Percentiles rank a stretch among this genome's conserved stretches.
Conservation (phyloP, 139 green algal species). For the Dunaliella primolecta region DNA sequence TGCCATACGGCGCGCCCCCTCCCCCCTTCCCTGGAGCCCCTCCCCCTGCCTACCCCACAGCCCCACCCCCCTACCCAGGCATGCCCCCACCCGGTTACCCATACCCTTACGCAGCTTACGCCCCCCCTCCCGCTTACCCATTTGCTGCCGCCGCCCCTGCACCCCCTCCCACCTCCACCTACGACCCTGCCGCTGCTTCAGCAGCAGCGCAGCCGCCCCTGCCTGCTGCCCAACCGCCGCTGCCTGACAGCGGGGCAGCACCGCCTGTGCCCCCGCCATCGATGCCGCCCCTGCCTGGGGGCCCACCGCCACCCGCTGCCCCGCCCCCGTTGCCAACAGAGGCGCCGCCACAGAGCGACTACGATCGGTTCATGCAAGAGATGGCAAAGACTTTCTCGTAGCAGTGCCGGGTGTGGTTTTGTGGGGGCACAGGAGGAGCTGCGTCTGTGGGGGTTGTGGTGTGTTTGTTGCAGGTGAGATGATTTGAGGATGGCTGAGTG, state of each 20-base stretch:
- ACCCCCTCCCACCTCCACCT: not conserved
- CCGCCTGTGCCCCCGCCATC: constrained; percentile 8
- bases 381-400: constrained; percentile 17
- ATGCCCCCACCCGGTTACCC: no score
- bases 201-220: not conserved
- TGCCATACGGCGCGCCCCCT: not conserved
- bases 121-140: not conserved
- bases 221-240: not conserved
- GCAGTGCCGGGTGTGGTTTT: not conserved
- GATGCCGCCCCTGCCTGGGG: not conserved
- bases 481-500: no score
- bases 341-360: constrained; percentile 4
- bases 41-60: constrained; percentile 4
- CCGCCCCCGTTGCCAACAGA: no score
- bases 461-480: no score
- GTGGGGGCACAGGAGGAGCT: no score
- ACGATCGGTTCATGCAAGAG: constrained; percentile 33
- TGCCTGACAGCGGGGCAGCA: not conserved
- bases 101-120: not conserved
- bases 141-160: no score
- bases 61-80: no score
- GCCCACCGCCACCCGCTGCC: not conserved
- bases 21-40: constrained; percentile 13
- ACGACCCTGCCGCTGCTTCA: not conserved
- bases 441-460: no score